Evolutionary conservation across 495 filamentous ascomycete species (phyloP).

Genomic region (Venustampulla echinocandica): DNA sequence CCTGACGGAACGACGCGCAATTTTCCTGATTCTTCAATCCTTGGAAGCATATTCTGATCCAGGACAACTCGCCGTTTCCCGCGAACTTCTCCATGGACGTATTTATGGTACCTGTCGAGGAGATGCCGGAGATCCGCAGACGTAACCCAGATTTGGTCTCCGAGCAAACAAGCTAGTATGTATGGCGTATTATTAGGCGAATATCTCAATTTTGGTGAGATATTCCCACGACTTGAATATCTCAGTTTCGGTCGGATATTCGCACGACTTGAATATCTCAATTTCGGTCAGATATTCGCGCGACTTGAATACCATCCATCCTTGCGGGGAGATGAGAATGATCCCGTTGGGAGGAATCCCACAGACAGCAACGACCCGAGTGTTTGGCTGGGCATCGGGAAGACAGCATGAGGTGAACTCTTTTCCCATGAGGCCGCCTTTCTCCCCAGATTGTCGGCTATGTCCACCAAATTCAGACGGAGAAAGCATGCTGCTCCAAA

Average conservation of each 20-base stretch:
- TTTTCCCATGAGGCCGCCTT: conserved; percentile 9
- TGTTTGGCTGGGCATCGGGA: conserved; percentile 20
- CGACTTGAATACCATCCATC: conserved; percentile 23
- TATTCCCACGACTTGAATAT: conserved; percentile 15
- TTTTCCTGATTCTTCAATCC: conserved; percentile 1
- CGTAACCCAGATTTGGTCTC: conserved; percentile 24
- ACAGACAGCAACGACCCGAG: conserved; percentile 22
- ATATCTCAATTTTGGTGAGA: conserved; percentile 21
- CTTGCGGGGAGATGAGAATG: conserved; percentile 9
- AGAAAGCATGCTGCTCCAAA: neutral
- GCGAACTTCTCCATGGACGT: conserved; percentile 19
- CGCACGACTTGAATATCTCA: neutral
- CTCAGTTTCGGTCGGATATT: neutral
- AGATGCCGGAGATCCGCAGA: conserved; percentile 19
- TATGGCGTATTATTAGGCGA: too few species aligned
- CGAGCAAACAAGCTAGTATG: too few species aligned
- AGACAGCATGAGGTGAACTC: conserved; percentile 13
- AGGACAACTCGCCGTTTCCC: conserved; percentile 23
- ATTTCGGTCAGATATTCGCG: conserved; percentile 1
- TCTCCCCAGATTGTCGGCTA: conserved; percentile 7
- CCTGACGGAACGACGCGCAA: conserved; percentile 13
- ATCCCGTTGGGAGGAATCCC: conserved; percentile 17
- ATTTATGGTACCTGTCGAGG: conserved; percentile 16
- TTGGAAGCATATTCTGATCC: conserved; percentile 17
- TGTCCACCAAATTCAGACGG: conserved; percentile 14